Evolutionary conservation across 2,329 filamentous ascomycete species (phyloP), one percentile per base, ranked within the genome.

Genomic region (Aspergillus costaricaensis): DNA sequence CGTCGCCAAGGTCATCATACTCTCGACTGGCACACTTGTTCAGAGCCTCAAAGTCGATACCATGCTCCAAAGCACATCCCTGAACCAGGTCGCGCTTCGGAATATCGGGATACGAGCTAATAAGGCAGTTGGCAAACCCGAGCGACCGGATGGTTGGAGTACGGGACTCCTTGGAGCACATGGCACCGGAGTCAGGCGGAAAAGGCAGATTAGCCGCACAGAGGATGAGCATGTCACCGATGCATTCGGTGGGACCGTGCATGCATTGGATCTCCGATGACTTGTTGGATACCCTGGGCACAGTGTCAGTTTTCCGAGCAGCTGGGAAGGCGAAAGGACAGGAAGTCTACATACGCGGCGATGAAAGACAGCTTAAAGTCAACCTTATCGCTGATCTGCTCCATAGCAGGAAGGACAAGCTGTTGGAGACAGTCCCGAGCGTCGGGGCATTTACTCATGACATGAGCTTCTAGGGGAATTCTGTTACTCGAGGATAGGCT

Each of bases 371-470:
- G 82, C 30, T 85, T 89, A 76, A 99, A 98, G 81, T 96, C 88
- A 63, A 98, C 92, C 75, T 96, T 95, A 65, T 91, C 86, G 62
- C 86, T 83, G 39, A 93, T 85, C 60, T 86, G 85, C 76, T 92
- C 87, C 93, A 99, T 97, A 21, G 88, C 85, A 0, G 95, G 95
- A 15, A 98, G 79, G 23, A 99, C 83, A 68, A 99, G 79, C 61
- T 92, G 81, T 63, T 87, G 86, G 19, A 99, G 81, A 71, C 94
- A 97, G 72, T 91, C 89, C 75, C 83, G 85, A 2, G 95, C 92
- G 77, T 99, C 95, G 0, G 94, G 93, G 71, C 95, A 99, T 82
- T 98, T 97, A 79, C 88, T 91, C 89, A 98, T 99, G 69, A 98
- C 95, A 76, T 98, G 94, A 58, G 92, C 91, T 75, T 99, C 95